Conservation (phyloP, 164 flowering plant species). For the Umbilicus rupestris region DNA sequence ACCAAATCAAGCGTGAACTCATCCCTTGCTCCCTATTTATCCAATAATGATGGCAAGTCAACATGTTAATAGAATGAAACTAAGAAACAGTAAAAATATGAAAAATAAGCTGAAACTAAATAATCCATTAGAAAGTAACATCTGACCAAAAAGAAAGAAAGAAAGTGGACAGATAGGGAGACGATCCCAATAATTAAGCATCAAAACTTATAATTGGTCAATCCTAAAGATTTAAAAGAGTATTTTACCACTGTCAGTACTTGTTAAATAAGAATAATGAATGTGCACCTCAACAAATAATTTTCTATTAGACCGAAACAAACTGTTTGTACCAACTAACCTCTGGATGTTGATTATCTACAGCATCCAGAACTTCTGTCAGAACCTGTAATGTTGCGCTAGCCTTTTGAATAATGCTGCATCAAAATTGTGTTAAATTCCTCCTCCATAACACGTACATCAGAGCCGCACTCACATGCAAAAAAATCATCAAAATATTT, state of each 20-base stretch:
- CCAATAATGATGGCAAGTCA: not conserved
- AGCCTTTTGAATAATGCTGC: conserved; percentile 87
- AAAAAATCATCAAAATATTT: not conserved
- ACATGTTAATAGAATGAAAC: not conserved
- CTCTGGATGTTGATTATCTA: conserved; percentile 66
- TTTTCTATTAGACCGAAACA: too few species aligned
- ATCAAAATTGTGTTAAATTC: not conserved
- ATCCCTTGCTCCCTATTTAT: conserved; percentile 68
- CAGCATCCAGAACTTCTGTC: conserved; percentile 79
- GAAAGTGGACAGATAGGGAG: too few species aligned
- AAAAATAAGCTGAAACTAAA: not conserved
- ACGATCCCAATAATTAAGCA: not conserved
- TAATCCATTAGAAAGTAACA: too few species aligned
- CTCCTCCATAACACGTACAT: not conserved
- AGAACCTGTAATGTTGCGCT: conserved; percentile 66
- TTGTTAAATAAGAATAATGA: not conserved
- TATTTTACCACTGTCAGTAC: not conserved
- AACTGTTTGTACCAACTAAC: conserved; percentile 21
- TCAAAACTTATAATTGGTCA: too few species aligned
- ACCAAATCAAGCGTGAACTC: conserved; percentile 97
- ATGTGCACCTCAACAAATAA: not conserved
- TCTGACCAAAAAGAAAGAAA: not conserved
- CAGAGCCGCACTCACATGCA: not conserved
- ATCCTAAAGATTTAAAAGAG: not conserved
- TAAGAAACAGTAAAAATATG: not conserved